Evolutionary conservation across 176 grass and related monocot genomes (phyloP).

Genomic region (Avena eriantha): DNA sequence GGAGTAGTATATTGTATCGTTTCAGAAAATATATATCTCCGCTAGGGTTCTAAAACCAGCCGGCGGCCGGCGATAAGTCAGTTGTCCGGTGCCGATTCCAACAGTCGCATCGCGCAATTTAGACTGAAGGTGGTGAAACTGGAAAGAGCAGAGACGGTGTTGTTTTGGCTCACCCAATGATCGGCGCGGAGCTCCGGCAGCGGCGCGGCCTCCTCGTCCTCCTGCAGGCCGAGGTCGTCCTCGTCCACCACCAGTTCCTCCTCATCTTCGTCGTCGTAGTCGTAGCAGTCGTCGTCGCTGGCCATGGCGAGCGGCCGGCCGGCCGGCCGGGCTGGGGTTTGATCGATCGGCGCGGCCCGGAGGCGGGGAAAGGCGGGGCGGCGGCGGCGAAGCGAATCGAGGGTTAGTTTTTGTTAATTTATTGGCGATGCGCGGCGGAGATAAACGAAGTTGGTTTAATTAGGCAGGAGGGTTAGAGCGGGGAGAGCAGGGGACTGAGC

Average conservation of each 20-base stretch:
- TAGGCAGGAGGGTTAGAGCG: too few species aligned
- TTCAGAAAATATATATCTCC: too few species aligned
- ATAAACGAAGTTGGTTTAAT: too few species aligned
- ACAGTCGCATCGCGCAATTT: background rate
- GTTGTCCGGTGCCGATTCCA: background rate
- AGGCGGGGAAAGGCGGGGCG: background rate
- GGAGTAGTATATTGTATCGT: too few species aligned
- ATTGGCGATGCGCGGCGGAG: too few species aligned
- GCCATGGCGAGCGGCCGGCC: background rate
- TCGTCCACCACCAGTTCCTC: background rate
- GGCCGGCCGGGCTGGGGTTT: too few species aligned
- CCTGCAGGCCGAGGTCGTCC: conserved; percentile 1
- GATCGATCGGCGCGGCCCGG: too few species aligned
- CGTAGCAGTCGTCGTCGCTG: background rate
- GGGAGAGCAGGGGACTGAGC: too few species aligned
- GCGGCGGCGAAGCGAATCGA: background rate
- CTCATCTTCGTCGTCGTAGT: background rate
- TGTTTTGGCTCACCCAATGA: conserved; percentile 3
- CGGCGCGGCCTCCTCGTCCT: background rate
- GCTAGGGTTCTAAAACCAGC: background rate
- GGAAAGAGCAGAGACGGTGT: background rate
- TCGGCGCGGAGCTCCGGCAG: background rate
- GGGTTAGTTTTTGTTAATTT: background rate
- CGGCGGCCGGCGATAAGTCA: background rate
- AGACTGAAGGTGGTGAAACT: background rate